Percentiles rank a stretch among this genome's conserved stretches.
Conservation (phyloP, 2,329 filamentous ascomycete genomes). For the Fusarium protoensiforme region DNA sequence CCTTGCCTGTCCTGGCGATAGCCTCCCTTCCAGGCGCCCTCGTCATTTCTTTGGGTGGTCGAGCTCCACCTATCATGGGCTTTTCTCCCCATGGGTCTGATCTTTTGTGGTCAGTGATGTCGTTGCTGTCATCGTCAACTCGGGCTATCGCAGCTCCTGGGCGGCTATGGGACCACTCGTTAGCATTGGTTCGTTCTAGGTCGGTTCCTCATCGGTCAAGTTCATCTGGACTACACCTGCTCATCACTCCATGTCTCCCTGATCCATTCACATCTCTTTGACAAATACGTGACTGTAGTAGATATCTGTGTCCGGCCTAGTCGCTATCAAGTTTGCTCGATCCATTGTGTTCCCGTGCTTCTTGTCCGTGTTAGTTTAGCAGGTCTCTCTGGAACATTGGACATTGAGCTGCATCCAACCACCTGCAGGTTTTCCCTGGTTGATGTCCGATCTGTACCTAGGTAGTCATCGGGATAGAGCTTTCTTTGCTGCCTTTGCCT, state of each 20-base stretch:
- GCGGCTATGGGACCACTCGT: not conserved
- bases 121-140: not conserved
- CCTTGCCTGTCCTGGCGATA: slow-evolving; percentile 30
- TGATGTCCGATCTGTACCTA: not conserved
- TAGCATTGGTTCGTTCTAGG: not conserved
- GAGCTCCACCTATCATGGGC: slow-evolving; percentile 22
- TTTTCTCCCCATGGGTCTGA: not conserved
- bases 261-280: not conserved
- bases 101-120: slow-evolving; percentile 8
- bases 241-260: not conserved
- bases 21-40: slow-evolving; percentile 30
- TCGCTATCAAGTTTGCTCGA: not conserved
- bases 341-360: not conserved
- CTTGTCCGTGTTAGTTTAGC: not conserved
- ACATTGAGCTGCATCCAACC: not conserved
- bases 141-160: not conserved
- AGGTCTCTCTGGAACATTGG: not conserved
- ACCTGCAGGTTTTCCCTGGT: not conserved
- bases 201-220: not conserved
- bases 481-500: not conserved
- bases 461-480: not conserved
- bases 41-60: slow-evolving; percentile 22
- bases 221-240: not conserved
- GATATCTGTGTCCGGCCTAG: not conserved
- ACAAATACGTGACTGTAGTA: not conserved